phyloP scores from a whole-genome alignment of 345 rosid species.

The Salix udensis region DNA sequence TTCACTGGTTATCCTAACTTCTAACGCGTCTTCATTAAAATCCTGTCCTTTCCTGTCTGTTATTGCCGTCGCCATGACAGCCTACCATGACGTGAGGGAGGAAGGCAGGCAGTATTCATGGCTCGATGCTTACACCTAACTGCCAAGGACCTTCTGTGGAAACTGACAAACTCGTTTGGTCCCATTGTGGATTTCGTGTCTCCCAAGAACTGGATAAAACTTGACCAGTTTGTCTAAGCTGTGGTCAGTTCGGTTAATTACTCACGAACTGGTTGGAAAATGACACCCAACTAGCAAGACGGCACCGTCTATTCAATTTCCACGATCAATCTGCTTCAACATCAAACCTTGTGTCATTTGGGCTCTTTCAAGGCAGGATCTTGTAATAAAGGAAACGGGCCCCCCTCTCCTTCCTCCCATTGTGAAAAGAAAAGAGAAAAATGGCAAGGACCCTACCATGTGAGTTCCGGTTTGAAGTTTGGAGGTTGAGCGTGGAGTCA shows the following conservation, averaged over 20 bases:
- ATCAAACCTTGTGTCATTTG: too few relatives aligned
- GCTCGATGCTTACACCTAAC: background rate
- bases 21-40: background rate
- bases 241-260: background rate
- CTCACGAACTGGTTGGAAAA: background rate
- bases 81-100: background rate
- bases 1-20: too few relatives aligned
- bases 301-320: background rate
- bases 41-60: background rate
- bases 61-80: background rate
- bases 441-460: constrained; percentile 27
- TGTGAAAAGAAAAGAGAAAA: background rate
- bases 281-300: background rate
- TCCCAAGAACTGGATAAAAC: too few relatives aligned
- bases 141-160: background rate
- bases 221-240: too few relatives aligned
- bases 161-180: background rate
- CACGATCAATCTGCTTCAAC: background rate
- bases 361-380: too few relatives aligned
- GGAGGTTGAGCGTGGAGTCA: constrained; percentile 22
- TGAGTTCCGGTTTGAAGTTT: constrained; percentile 10
- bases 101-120: background rate
- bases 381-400: too few relatives aligned
- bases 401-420: too few relatives aligned
- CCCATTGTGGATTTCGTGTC: background rate